Percentiles rank a stretch among this genome's conserved stretches.
Evolutionary conservation across 495 filamentous ascomycete genomes (phyloP).

Genomic region (Cenococcum geophilum): DNA sequence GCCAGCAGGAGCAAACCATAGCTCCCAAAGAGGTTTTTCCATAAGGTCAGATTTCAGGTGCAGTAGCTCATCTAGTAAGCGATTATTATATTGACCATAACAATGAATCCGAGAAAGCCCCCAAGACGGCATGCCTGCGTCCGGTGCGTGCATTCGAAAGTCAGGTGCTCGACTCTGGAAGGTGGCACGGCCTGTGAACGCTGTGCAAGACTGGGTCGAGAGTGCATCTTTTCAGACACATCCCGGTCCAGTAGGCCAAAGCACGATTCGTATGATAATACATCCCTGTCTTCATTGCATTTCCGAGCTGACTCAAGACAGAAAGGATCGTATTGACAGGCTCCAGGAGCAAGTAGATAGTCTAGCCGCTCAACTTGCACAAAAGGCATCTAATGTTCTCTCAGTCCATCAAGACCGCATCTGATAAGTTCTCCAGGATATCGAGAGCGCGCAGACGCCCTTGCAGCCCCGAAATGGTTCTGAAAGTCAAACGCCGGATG

Average conservation of each 20-base stretch:
- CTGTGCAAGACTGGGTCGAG: not conserved
- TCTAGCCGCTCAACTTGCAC: not conserved
- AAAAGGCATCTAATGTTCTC: not conserved
- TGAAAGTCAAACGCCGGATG: not conserved
- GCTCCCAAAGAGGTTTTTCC: too few species aligned
- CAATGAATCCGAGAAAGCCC: not conserved
- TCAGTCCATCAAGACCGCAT: too few species aligned
- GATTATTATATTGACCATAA: not conserved
- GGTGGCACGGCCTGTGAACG: not conserved
- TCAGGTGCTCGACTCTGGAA: not conserved
- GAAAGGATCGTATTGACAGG: not conserved
- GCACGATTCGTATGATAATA: not conserved
- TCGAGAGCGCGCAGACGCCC: too few species aligned
- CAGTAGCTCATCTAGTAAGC: too few species aligned
- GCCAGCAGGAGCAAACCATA: too few species aligned
- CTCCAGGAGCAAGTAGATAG: not conserved
- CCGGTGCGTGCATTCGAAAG: constrained; percentile 1
- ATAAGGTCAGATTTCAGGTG: too few species aligned
- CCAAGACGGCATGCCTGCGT: not conserved
- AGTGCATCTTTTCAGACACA: not conserved
- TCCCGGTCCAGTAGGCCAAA: not conserved
- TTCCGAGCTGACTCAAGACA: not conserved
- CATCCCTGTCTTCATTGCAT: not conserved
- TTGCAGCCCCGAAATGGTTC: too few species aligned
- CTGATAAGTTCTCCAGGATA: too few species aligned